Conservation (phyloP, 257 asterid species). For the Penstemon barbatus region DNA sequence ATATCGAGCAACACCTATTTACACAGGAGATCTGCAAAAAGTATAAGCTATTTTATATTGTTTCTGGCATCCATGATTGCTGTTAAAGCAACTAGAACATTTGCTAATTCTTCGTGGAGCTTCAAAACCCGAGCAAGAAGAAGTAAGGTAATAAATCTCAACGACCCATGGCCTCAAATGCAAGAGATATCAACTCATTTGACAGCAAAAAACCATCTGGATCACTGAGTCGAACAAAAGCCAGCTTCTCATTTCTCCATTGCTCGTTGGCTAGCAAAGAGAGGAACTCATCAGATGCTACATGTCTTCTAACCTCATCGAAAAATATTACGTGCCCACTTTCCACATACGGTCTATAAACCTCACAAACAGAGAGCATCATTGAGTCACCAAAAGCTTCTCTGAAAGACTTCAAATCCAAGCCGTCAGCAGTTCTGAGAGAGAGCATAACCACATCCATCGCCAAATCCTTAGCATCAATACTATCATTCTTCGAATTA, state of each 20-base stretch:
- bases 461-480: constrained; percentile 62
- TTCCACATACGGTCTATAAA: constrained; percentile 51
- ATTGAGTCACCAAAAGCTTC: constrained; percentile 62
- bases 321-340: constrained; percentile 70
- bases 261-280: constrained; percentile 31
- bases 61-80: neutral
- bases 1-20: no score
- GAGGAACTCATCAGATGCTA: constrained; percentile 43
- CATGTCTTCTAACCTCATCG: constrained; percentile 49
- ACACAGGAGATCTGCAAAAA: no score
- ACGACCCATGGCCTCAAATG: constrained; percentile 56
- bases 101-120: constrained; percentile 9
- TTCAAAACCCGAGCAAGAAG: neutral
- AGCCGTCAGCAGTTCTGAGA: constrained; percentile 73
- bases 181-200: constrained; percentile 87
- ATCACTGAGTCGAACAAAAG: constrained; percentile 71
- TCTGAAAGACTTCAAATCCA: constrained; percentile 66
- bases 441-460: constrained; percentile 85
- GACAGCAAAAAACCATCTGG: constrained; percentile 91
- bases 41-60: neutral
- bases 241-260: constrained; percentile 37
- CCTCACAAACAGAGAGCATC: constrained; percentile 58
- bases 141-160: constrained; percentile 23
- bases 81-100: constrained; percentile 11
- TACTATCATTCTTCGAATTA: constrained; percentile 21